phyloP scores from a whole-genome alignment of 176 grass and related monocot genomes.

The Lolium rigidum region DNA sequence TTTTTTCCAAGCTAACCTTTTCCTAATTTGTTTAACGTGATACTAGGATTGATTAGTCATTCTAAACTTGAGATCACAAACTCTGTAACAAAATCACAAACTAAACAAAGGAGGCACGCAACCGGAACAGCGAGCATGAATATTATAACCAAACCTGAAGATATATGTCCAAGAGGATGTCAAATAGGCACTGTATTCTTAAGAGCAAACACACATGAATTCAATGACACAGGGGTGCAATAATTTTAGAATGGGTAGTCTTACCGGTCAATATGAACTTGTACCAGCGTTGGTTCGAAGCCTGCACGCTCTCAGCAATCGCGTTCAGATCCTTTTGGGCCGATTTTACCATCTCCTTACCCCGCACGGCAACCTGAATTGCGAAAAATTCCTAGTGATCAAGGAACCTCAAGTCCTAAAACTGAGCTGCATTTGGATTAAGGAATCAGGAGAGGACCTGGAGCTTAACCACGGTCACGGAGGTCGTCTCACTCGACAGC shows the following conservation, averaged over 20 bases:
- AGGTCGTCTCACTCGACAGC: not conserved
- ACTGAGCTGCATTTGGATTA: not conserved
- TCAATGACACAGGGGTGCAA: not conserved
- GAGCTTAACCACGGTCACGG: constrained; percentile 37
- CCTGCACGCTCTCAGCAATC: constrained; percentile 48
- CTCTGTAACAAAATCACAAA: too few relatives aligned
- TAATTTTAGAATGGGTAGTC: not conserved
- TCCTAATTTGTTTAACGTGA: too few relatives aligned
- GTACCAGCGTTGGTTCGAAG: constrained; percentile 34
- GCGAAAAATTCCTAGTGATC: not conserved
- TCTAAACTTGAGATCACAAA: not conserved
- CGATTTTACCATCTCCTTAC: constrained; percentile 17
- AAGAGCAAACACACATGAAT: not conserved
- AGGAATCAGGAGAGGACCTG: constrained; percentile 23
- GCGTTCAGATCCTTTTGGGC: constrained; percentile 42
- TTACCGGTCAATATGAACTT: constrained; percentile 51
- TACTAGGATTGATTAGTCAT: not conserved
- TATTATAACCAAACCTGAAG: not conserved
- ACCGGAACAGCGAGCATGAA: too few relatives aligned
- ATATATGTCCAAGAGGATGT: not conserved
- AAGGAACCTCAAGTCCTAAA: not conserved
- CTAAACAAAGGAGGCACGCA: not conserved
- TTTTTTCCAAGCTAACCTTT: not conserved
- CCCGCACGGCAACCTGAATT: constrained; percentile 35
- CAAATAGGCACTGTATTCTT: not conserved